phyloP scores from a whole-genome alignment of 1,284 basidiomycete species.

The Sphagnurus paluster region DNA sequence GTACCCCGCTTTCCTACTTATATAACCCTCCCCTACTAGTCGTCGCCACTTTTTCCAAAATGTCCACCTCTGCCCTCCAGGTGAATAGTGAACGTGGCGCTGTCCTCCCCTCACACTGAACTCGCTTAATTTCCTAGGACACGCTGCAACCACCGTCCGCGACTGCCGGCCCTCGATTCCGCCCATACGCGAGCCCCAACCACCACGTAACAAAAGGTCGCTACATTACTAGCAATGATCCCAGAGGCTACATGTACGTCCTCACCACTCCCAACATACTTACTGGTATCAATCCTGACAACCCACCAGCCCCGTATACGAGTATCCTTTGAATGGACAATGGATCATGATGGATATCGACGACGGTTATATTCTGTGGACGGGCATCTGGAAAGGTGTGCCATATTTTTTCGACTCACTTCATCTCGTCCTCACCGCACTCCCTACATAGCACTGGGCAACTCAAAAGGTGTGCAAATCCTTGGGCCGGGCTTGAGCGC shows the following conservation, averaged over 20 bases:
- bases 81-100: slow-evolving; percentile 25
- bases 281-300: slow-evolving; percentile 1
- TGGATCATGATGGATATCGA: slow-evolving; percentile 95
- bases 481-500: slow-evolving; percentile 14
- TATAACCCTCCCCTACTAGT: slow-evolving; percentile 16
- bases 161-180: slow-evolving; percentile 55
- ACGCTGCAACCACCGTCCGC: slow-evolving; percentile 48
- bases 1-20: slow-evolving; percentile 20
- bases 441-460: slow-evolving; percentile 63
- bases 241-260: slow-evolving; percentile 80
- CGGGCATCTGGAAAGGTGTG: slow-evolving; percentile 85
- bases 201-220: slow-evolving; percentile 83
- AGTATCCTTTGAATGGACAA: slow-evolving; percentile 83
- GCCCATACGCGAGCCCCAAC: slow-evolving; percentile 72
- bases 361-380: slow-evolving; percentile 85
- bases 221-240: slow-evolving; percentile 85
- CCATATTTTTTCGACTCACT: background rate
- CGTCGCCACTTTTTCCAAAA: slow-evolving; percentile 19
- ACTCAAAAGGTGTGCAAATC: slow-evolving; percentile 86
- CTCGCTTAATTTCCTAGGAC: slow-evolving; percentile 38
- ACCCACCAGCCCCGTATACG: slow-evolving; percentile 70
- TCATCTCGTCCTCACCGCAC: slow-evolving; percentile 7
- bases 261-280: background rate
- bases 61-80: slow-evolving; percentile 37
- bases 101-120: background rate